Conservation (phyloP, 192 early-diverging fungal genomes). For the Pilaira anomala region DNA sequence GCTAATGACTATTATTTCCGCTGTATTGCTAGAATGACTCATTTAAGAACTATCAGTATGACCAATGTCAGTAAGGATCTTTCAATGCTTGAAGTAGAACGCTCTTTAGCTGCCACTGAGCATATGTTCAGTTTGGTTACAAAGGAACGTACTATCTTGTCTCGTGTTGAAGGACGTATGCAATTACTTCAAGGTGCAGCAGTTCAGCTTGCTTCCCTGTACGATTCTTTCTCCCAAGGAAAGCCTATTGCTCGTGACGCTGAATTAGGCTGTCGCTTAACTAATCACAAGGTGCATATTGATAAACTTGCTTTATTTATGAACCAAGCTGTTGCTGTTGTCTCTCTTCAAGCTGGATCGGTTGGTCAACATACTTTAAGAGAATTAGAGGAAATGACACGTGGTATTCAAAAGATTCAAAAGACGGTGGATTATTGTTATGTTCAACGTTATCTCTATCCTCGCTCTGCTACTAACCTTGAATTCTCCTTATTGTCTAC, state of each 20-base stretch:
- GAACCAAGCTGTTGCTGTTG: not conserved
- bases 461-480: conserved; percentile 17
- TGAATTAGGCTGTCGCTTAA: conserved; percentile 16
- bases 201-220: conserved; percentile 24
- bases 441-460: conserved; percentile 25
- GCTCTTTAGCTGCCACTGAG: conserved; percentile 61
- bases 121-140: conserved; percentile 61
- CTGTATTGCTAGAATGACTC: conserved; percentile 59
- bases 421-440: conserved; percentile 21
- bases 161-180: conserved; percentile 18
- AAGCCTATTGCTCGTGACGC: conserved; percentile 7
- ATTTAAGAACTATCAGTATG: conserved; percentile 48
- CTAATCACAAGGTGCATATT: conserved; percentile 37
- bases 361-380: not conserved
- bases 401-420: conserved; percentile 19
- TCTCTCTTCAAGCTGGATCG: conserved; percentile 10
- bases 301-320: conserved; percentile 40
- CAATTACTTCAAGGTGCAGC: conserved; percentile 22
- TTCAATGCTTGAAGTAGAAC: conserved; percentile 61
- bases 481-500: conserved; percentile 28
- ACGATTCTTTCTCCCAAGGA: not conserved
- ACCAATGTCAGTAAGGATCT: conserved; percentile 56
- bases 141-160: conserved; percentile 44
- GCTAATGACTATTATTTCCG: conserved; percentile 71
- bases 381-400: conserved; percentile 10